Conservation (phyloP, 768 basidiomycete species). For the Hygrophorus russula region DNA sequence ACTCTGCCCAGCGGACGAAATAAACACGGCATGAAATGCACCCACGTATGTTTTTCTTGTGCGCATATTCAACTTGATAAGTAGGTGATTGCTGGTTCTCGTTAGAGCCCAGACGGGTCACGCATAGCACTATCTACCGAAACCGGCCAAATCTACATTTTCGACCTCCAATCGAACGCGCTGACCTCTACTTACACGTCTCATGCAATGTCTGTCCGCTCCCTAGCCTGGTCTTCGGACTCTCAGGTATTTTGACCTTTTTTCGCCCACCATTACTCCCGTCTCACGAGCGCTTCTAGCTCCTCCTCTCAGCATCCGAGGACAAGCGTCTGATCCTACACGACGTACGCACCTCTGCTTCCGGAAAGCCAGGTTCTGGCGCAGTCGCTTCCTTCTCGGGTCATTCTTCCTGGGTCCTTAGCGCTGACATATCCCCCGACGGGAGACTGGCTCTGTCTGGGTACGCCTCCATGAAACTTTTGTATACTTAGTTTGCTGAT, state of each 20-base stretch:
- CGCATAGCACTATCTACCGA: slow-evolving; percentile 76
- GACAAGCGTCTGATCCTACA: slow-evolving; percentile 87
- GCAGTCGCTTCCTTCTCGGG: slow-evolving; percentile 81
- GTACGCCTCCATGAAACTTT: slow-evolving; percentile 26
- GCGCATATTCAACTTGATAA: neutral
- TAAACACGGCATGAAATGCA: slow-evolving; percentile 71
- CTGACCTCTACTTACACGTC: slow-evolving; percentile 67
- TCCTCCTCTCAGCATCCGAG: slow-evolving; percentile 83
- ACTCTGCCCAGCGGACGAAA: slow-evolving; percentile 54
- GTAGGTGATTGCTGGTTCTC: slow-evolving; percentile 1
- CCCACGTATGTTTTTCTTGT: slow-evolving; percentile 43
- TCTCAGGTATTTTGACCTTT: slow-evolving; percentile 44
- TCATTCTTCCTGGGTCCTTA: slow-evolving; percentile 87
- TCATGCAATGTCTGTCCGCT: slow-evolving; percentile 85
- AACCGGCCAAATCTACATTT: slow-evolving; percentile 79
- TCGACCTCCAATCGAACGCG: slow-evolving; percentile 62
- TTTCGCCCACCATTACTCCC: neutral
- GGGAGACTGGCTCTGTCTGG: slow-evolving; percentile 71
- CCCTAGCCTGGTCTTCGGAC: slow-evolving; percentile 83
- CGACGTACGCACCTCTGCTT: slow-evolving; percentile 66
- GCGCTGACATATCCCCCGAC: slow-evolving; percentile 74
- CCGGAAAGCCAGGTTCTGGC: slow-evolving; percentile 34
- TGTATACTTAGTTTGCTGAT: slow-evolving; percentile 2
- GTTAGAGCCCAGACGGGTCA: slow-evolving; percentile 80
- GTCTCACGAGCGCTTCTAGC: slow-evolving; percentile 27